Evolutionary conservation across 2,329 filamentous ascomycete species (phyloP), one percentile per base, ranked within the genome.

Genomic region (Macrophomina tecta): DNA sequence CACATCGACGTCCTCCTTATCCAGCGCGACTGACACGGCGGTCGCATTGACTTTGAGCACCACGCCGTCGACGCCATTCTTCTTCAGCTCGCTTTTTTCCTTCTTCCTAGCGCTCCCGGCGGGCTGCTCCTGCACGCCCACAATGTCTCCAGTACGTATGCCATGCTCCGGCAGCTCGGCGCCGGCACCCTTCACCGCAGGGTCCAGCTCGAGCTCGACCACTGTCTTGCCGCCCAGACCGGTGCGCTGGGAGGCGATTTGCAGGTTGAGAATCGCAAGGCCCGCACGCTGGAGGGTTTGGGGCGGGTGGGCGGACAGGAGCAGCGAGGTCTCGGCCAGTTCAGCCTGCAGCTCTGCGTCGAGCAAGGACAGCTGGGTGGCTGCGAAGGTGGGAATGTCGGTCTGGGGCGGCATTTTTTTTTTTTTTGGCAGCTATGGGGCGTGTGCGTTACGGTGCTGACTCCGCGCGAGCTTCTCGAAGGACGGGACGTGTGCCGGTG

Each of bases 141-240:
- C 91, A 68, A 95, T 91, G 77, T 95, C 92, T 1, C 92, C 92
- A 0, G 87, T 85, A 2, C 91, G 84, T 62, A 95, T 81, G 32
- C 91, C 91, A 81, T 94, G 91, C 75, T 92, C 90, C 1, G 90
- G 89, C 23, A 94, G 81, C 69, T 88, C 87, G 0, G 82, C 79
- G 51, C 74, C 77, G 23, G 75, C 77, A 52, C 75, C 78, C 4
- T 86, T 84, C 1, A 90, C 86, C 0, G 93, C 91, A n/a, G 87
- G 80, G 73, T 97, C 94, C 0, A 88, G 82, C 16, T 81, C 82
- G 5, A 99, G 87, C 77, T 97, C 94, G 3, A 97, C 82, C 1
- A 99, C 90, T 0, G 92, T 93, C 70, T 93, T 91, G n/a, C 95
- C 95, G 16, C 94, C 95, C 45, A 97, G 84, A 0, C 95, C 95